Percentiles rank a stretch among this genome's conserved stretches.
Evolutionary conservation across 2,329 filamentous ascomycete species (phyloP).

Genomic region (Xylariales sp.): DNA sequence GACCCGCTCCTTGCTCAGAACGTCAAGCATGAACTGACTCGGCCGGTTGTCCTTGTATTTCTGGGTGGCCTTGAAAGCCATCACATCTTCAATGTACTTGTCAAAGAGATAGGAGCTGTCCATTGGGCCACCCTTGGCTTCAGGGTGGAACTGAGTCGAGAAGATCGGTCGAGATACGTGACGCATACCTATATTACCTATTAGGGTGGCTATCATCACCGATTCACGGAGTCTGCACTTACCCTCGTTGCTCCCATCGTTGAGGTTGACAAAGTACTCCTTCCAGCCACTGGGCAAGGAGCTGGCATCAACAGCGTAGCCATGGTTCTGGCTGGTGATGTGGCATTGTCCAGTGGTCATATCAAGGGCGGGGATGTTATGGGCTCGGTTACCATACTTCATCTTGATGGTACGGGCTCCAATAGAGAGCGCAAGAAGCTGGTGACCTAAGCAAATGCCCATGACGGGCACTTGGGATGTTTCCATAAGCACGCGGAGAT

Average conservation of each 20-base stretch:
- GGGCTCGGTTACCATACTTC: constrained; percentile 98
- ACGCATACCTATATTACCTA: constrained; percentile 65
- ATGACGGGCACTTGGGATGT: constrained; percentile 87
- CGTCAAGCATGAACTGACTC: constrained; percentile 80
- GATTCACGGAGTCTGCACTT: constrained; percentile 18
- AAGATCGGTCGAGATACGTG: constrained; percentile 96
- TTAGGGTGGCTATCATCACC: too few relatives aligned
- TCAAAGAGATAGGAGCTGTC: constrained; percentile 96
- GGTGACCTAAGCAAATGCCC: constrained; percentile 96
- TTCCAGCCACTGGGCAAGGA: constrained; percentile 85
- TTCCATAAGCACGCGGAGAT: constrained; percentile 86
- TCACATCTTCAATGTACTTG: constrained; percentile 87
- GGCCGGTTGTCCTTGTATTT: constrained; percentile 82
- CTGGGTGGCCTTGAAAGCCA: constrained; percentile 82
- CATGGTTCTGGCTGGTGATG: constrained; percentile 98
- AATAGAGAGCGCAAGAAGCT: constrained; percentile 84
- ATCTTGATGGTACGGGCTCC: constrained; percentile 92
- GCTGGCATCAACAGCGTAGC: constrained; percentile 84
- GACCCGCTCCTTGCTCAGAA: constrained; percentile 90
- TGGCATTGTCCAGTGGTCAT: constrained; percentile 95
- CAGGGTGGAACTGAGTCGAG: constrained; percentile 97
- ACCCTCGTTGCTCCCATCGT: constrained; percentile 95
- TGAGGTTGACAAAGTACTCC: constrained; percentile 98
- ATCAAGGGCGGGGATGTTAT: constrained; percentile 96
- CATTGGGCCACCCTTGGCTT: constrained; percentile 94